A percentile compares a stretch with the other conserved stretches of the same genome.
Evolutionary conservation across 2,329 filamentous ascomycete genomes (phyloP).

Genomic region (Colletotrichum chlorophyti): DNA sequence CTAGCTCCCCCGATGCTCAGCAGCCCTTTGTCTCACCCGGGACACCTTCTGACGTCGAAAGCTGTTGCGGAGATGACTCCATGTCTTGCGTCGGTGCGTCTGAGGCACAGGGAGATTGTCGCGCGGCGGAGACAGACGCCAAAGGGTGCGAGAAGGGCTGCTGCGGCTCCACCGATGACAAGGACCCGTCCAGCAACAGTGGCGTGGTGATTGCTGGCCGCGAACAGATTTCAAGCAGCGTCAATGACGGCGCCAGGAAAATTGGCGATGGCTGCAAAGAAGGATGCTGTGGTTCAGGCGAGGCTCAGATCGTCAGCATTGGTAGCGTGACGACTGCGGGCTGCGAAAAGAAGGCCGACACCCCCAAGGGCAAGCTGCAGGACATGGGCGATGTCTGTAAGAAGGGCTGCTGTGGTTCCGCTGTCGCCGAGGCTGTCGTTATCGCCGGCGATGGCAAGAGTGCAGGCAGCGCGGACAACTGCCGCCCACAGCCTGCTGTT

Average conservation of each 20-base stretch:
- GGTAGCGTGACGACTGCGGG: too few species aligned
- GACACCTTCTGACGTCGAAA: not conserved
- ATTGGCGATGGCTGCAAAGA: not conserved
- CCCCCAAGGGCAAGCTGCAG: too few species aligned
- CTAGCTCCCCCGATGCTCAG: not conserved
- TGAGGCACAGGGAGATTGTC: not conserved
- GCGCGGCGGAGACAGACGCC: not conserved
- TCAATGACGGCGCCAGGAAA: too few species aligned
- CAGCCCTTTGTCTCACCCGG: not conserved
- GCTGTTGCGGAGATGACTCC: not conserved
- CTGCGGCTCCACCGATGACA: not conserved
- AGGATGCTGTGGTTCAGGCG: not conserved
- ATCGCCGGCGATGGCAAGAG: too few species aligned
- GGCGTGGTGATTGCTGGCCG: not conserved
- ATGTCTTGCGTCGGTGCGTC: not conserved
- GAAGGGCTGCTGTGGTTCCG: not conserved
- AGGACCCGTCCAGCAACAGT: not conserved
- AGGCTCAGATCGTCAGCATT: not conserved
- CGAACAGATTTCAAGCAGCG: too few species aligned
- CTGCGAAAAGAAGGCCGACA: not conserved
- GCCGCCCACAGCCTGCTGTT: too few species aligned
- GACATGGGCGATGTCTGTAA: not conserved
- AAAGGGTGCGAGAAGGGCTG: not conserved
- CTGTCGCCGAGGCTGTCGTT: too few species aligned
- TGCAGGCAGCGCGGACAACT: too few species aligned